phyloP scores from a whole-genome alignment of 495 filamentous ascomycete species.

The Neurospora sp. region DNA sequence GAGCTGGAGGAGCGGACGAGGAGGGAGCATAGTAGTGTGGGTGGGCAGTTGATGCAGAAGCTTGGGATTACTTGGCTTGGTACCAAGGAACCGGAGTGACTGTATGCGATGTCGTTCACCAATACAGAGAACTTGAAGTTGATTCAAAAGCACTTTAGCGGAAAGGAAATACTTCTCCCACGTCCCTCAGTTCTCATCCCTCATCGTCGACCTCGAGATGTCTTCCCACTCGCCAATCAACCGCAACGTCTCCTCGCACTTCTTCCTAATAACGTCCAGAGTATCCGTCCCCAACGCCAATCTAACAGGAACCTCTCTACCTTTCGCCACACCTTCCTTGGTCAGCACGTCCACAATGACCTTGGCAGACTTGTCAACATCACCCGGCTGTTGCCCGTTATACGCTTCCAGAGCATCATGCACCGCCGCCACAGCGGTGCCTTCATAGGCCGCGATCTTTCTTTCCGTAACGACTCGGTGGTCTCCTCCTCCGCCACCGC shows the following conservation, averaged over 20 bases:
- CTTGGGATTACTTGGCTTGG: slow-evolving; percentile 16
- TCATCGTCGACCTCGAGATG: slow-evolving; percentile 11
- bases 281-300: slow-evolving; percentile 25
- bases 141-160: no score
- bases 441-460: slow-evolving; percentile 19
- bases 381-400: slow-evolving; percentile 31
- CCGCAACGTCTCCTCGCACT: slow-evolving; percentile 22
- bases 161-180: background rate
- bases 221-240: slow-evolving; percentile 28
- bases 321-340: slow-evolving; percentile 25
- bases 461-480: slow-evolving; percentile 21
- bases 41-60: slow-evolving; percentile 24
- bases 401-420: slow-evolving; percentile 13
- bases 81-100: background rate
- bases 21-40: slow-evolving; percentile 26
- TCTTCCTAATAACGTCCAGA: slow-evolving; percentile 18
- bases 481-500: slow-evolving; percentile 4
- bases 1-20: slow-evolving; percentile 24
- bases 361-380: slow-evolving; percentile 33
- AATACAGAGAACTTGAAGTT: no score
- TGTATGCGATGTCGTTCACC: no score
- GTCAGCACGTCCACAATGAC: slow-evolving; percentile 38
- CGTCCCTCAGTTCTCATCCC: background rate
- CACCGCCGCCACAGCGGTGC: slow-evolving; percentile 10
- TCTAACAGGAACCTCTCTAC: slow-evolving; percentile 22